Evolutionary conservation across 306 rosid genomes (phyloP), one percentile per base, ranked within the genome.

Genomic region (Benincasa hispida): DNA sequence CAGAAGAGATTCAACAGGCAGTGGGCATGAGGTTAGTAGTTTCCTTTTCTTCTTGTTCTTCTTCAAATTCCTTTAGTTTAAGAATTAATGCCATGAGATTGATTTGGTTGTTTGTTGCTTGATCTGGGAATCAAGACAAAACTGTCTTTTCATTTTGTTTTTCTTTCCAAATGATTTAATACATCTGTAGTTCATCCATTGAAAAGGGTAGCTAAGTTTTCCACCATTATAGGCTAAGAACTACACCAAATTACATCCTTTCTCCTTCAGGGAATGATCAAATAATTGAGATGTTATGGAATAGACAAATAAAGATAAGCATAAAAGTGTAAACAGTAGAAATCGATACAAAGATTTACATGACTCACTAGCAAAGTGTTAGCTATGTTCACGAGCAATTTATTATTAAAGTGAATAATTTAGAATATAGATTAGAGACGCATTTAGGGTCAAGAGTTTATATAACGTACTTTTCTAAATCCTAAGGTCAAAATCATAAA

Each of bases 11-110:
- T 92, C 99, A 15, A 19, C 93, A 10, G 93, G 92, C 73, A 76
- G 62, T 65, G 99, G 99, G 57, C 99, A 95, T 82, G 98, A 95
- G 99, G 99, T 95, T 81, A 39, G 88, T 72, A 18, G 7, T 42
- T 47, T 68, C 11, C 8, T 42, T 9, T 59, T 67, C 12, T 39
- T 41, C 30, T 25, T 63, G 15, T 17, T 18, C 17, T 14, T 70
- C 41, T 13, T 45, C 76, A 68, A 68, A 41, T 68, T 41, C 55
- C 9, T 68, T 11, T 6, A 22, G 75, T 45, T 14, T 69, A 42
- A 45, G 35, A 39, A 39, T 11, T 6, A 15, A 22, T 39, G 9
- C 19, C 47, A 27, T 69, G 55, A 45, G 75, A 41, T 69, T 22
- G 75, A 66, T 66, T 66, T 39, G 51, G 73, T 66, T 66, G 30